Percentiles rank a stretch among this genome's conserved stretches.
These are phyloP conservation scores for Citeromyces siamensis DNA, from an alignment of 1,139 yeast genomes.

Conservation along the genomic window DNA sequence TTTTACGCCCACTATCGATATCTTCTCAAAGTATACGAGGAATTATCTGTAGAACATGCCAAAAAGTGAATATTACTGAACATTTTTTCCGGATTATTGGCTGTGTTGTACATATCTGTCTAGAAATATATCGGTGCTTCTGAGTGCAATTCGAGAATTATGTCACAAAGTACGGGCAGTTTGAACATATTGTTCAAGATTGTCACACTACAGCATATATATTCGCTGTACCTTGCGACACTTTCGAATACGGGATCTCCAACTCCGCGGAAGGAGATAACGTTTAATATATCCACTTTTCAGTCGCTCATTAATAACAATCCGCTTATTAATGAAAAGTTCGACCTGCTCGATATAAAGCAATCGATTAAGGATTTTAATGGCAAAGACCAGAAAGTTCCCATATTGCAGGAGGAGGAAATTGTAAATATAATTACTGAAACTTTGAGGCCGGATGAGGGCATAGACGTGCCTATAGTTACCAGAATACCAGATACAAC, in stretches of 20 bases:
- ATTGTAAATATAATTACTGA: constrained; percentile 17
- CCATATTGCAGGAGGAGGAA: constrained; percentile 16
- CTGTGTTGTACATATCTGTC: neutral
- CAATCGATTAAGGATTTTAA: constrained; percentile 7
- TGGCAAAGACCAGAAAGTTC: constrained; percentile 6
- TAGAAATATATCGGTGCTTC: neutral
- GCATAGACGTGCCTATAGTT: constrained; percentile 13
- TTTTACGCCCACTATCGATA: too few relatives aligned
- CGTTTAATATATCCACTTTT: constrained; percentile 19
- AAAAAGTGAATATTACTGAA: too few relatives aligned
- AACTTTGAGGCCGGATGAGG: neutral
- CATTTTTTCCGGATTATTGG: too few relatives aligned
- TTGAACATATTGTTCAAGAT: constrained; percentile 15
- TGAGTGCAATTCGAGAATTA: neutral
- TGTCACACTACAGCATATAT: constrained; percentile 20
- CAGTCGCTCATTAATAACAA: constrained; percentile 20
- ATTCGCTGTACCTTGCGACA: constrained; percentile 17
- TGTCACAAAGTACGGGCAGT: constrained; percentile 1
- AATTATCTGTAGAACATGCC: too few relatives aligned
- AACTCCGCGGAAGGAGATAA: constrained; percentile 15
- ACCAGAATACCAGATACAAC: constrained; percentile 19
- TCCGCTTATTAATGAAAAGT: constrained; percentile 19
- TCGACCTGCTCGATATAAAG: constrained; percentile 17
- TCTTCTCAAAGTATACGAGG: too few relatives aligned
- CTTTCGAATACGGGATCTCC: constrained; percentile 15